Conservation (phyloP, 371 early-diverging fungal genomes). For the Lichtheimia corymbifera region DNA sequence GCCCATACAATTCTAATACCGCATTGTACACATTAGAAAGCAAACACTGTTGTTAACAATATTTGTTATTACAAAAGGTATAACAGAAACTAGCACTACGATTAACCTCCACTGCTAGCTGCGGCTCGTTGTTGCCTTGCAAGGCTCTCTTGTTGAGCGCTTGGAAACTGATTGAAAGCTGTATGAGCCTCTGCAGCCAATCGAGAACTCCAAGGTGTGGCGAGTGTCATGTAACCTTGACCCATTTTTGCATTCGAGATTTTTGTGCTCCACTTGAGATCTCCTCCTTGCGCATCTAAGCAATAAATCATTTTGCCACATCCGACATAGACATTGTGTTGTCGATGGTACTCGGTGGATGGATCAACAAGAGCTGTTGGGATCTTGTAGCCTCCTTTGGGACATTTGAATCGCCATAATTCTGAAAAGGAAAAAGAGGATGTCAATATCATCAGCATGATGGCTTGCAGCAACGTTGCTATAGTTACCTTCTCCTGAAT, state of each 20-base stretch:
- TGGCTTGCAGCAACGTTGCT: not conserved
- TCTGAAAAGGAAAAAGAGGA: not conserved
- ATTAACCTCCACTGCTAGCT: no score
- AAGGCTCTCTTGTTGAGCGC: slow-evolving; percentile 12
- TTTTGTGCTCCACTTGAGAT: slow-evolving; percentile 24
- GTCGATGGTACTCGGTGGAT: not conserved
- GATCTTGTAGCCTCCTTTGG: slow-evolving; percentile 27
- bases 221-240: slow-evolving; percentile 30
- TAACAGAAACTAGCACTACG: no score
- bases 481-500: slow-evolving; percentile 18
- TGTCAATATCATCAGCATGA: not conserved
- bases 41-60: no score
- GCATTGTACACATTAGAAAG: no score
- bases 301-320: slow-evolving; percentile 31
- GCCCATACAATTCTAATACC: no score
- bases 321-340: slow-evolving; percentile 25
- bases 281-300: slow-evolving; percentile 22
- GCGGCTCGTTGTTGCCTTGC: not conserved
- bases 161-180: slow-evolving; percentile 23
- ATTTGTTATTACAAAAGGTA: no score
- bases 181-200: slow-evolving; percentile 31
- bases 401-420: slow-evolving; percentile 36
- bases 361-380: slow-evolving; percentile 30
- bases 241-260: slow-evolving; percentile 24
- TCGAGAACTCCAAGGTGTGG: slow-evolving; percentile 39